These are phyloP conservation scores for Lactarius hatsudake DNA, from an alignment of 768 basidiomycete species.

Conservation along the genomic window DNA sequence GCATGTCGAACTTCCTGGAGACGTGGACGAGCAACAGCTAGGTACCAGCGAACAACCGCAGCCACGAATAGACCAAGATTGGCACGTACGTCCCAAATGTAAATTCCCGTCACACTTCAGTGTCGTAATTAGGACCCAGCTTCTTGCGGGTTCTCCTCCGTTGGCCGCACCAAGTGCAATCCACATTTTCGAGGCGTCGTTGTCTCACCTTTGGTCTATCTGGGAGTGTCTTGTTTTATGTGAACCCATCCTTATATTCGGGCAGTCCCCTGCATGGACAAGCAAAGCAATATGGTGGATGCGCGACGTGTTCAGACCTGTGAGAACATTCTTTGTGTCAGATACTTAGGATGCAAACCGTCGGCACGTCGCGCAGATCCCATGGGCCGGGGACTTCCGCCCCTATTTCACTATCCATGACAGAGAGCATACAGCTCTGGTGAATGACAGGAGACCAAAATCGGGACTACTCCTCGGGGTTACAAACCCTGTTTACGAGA, in stretches of 20 bases:
- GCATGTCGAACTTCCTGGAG: slow-evolving; percentile 66
- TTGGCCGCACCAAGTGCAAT: slow-evolving; percentile 53
- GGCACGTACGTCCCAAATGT: slow-evolving; percentile 15
- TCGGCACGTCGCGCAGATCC: slow-evolving; percentile 51
- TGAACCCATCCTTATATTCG: slow-evolving; percentile 86
- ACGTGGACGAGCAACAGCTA: slow-evolving; percentile 70
- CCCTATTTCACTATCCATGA: slow-evolving; percentile 98
- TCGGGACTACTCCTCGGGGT: slow-evolving; percentile 76
- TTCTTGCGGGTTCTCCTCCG: slow-evolving; percentile 64
- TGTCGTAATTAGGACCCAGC: slow-evolving; percentile 38
- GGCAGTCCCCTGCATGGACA: slow-evolving; percentile 71
- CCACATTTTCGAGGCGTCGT: slow-evolving; percentile 58
- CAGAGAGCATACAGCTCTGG: slow-evolving; percentile 67
- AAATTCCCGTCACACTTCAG: not conserved
- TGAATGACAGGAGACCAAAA: slow-evolving; percentile 80
- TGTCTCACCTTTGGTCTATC: slow-evolving; percentile 72
- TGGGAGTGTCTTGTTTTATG: slow-evolving; percentile 95
- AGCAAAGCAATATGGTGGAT: slow-evolving; percentile 94
- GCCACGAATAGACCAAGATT: slow-evolving; percentile 24
- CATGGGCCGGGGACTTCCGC: slow-evolving; percentile 78
- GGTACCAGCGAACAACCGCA: slow-evolving; percentile 42
- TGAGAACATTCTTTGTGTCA: slow-evolving; percentile 35
- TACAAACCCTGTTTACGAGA: slow-evolving; percentile 85
- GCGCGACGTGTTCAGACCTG: slow-evolving; percentile 80
- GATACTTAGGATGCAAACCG: not conserved